Base-by-base conservation (phyloP, 1,284 basidiomycete species). In the Pterula multifida region DNA sequence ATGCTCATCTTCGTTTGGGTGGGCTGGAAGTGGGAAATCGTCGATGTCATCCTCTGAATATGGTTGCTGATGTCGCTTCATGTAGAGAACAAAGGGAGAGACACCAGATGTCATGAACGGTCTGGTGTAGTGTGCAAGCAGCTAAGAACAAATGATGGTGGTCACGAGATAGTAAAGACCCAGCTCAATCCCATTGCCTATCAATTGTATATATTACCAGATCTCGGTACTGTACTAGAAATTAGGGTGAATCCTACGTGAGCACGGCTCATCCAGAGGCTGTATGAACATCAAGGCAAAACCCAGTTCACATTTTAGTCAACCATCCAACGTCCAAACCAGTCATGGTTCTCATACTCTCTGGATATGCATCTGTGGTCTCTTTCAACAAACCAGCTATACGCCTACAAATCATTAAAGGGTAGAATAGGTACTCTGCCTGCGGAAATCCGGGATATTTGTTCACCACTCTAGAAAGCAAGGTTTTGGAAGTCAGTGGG, bases 291-390 rank as follows among this genome's bases (percentile, higher is more conserved):
- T n/a, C n/a, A n/a, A n/a, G n/a, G n/a, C n/a, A n/a, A n/a, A n/a
- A n/a, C n/a, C n/a, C n/a, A n/a, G n/a, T n/a, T n/a, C 28, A 42
- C 6, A 6, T 22, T 23, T 23, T 22, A 23, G 45, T 13, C 52
- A 90, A 65, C 85, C 85, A 90, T 9, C 86, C 86, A 49, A 90
- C 82, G 53, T 86, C 76, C 55, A 90, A 64, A 9, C 81, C 84
- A 19, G 82, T 87, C 81, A 90, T 84, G 42, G 70, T 75, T 28
- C 81, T 76, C 71, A 87, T 71, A 53, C 72, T 71, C 59, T 81
- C 76, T 0, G 87, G 86, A 60, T 90, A 90, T 2, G 81, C 75
- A 3, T 61, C 63, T 54, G 81, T 88, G 57, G 84, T 89, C 63
- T 89, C 84, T 61, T 71, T 79, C 55, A 90, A 67, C 52, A 85